Base-by-base conservation (phyloP, 306 rosid genomes). In the Biancaea sappan region DNA sequence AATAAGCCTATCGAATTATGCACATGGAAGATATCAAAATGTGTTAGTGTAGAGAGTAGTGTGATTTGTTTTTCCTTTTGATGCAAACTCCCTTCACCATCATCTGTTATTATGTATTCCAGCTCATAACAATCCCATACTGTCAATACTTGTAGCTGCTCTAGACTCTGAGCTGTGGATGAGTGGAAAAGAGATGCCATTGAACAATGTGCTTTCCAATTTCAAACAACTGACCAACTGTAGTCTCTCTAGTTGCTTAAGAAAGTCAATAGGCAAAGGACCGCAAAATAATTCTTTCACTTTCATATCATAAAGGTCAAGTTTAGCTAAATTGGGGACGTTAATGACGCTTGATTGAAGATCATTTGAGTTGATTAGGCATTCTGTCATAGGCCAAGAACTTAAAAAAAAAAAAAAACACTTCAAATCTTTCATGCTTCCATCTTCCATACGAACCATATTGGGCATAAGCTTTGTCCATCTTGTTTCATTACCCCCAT, bases 401-500 rank as follows among this genome's bases (percentile, higher is more conserved):
- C n/a, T 0, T 12, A n/a, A n/a, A n/a, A n/a, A n/a, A n/a, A n/a
- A n/a, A 69, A 15, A 1, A 0, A 0, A 18, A 69, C 38, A n/a
- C 22, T 12, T 32, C 51, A 56, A 60, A 8, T 60, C 29, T 26
- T 8, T 19, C 74, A 44, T 44, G 14, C 57, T 50, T 32, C 21
- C 62, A 15, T 29, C 77, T 53, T 19, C 21, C 26, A 41, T 9
- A 25, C 63, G 35, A 59, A 68, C 26, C 8, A 75, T 43, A 51
- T 40, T 72, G 2, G 76, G 84, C 18, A 79, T 40, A 4, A 79
- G 13, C 47, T 48, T 74, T 68, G 46, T 74, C 8, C 59, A 61
- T n/a, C n/a, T n/a, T 50, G 51, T 74, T 2, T 48, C 3, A 0
- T 28, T 18, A 38, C 37, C 3, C 38, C 37, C 60, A n/a, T n/a